Conservation (phyloP, 805 yeast species). For the Yamadazyma philogaea region DNA sequence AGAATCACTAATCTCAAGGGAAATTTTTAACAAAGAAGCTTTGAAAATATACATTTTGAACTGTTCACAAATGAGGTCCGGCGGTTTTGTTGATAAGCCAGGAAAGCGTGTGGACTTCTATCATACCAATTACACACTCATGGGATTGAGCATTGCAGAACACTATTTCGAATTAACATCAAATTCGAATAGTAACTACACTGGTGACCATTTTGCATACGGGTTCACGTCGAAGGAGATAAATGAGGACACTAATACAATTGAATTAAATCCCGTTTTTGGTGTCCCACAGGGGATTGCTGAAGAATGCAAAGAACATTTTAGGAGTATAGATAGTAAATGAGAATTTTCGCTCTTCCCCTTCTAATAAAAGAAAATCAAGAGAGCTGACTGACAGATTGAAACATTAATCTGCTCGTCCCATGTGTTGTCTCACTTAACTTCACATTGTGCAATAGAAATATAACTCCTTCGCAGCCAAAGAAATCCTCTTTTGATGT, state of each 20-base stretch:
- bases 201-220: conserved; percentile 17
- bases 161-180: conserved; percentile 28
- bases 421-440: no score
- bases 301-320: conserved; percentile 21
- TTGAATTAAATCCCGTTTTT: conserved; percentile 26
- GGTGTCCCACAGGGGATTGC: conserved; percentile 33
- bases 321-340: conserved; percentile 1
- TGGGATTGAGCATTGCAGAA: conserved; percentile 69
- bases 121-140: conserved; percentile 81
- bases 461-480: no score
- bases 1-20: conserved; percentile 42
- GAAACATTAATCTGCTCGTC: no score
- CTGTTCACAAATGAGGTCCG: conserved; percentile 69
- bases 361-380: no score
- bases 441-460: no score
- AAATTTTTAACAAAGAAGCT: conserved; percentile 51
- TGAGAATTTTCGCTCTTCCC: not conserved
- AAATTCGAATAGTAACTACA: not conserved
- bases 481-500: no score
- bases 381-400: no score
- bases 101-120: conserved; percentile 77
- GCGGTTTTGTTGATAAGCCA: conserved; percentile 90
- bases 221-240: conserved; percentile 13
- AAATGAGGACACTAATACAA: conserved; percentile 15
- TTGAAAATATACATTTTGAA: conserved; percentile 63